A percentile compares a stretch with the other conserved stretches of the same genome.
Evolutionary conservation across 2,329 filamentous ascomycete genomes (phyloP).

Genomic region (Aureobasidium sp.): DNA sequence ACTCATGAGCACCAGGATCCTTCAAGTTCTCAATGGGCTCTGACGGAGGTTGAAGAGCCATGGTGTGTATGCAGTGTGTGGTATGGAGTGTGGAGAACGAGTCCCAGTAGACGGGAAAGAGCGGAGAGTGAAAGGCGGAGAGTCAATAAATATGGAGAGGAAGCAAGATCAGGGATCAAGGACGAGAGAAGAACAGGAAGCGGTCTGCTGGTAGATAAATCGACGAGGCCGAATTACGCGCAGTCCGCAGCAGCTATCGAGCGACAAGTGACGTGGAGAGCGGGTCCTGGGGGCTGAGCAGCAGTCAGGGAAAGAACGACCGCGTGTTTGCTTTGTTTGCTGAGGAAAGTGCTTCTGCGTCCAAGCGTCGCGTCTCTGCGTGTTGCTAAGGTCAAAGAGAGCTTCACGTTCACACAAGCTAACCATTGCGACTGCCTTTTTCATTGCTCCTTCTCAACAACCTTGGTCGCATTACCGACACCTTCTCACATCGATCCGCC

Average conservation of each 20-base stretch:
- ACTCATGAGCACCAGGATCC: slow-evolving; percentile 26
- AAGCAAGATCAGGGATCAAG: background rate
- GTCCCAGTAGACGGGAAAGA: background rate
- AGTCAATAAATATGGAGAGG: background rate
- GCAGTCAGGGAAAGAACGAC: background rate
- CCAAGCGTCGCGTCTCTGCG: slow-evolving; percentile 7
- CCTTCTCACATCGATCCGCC: background rate
- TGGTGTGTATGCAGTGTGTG: background rate
- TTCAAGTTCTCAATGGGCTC: slow-evolving; percentile 19
- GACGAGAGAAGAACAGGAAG: background rate
- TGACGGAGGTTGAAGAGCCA: slow-evolving; percentile 21
- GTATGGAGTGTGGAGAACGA: slow-evolving; percentile 1
- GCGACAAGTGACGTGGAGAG: slow-evolving; percentile 5
- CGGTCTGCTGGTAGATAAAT: background rate
- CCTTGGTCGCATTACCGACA: background rate
- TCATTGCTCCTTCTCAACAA: background rate
- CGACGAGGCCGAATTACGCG: background rate
- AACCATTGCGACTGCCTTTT: background rate
- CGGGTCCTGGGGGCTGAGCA: background rate
- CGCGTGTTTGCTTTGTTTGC: background rate
- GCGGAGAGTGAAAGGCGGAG: background rate
- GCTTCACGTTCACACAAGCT: slow-evolving; percentile 5
- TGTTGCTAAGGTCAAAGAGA: slow-evolving; percentile 11
- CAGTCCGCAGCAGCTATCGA: slow-evolving; percentile 4
- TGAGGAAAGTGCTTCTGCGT: background rate